A percentile compares a stretch with the other conserved stretches of the same genome.
These are phyloP conservation scores for Micractinium conductrix DNA, from an alignment of 139 green algal genomes.

Conservation along the genomic window DNA sequence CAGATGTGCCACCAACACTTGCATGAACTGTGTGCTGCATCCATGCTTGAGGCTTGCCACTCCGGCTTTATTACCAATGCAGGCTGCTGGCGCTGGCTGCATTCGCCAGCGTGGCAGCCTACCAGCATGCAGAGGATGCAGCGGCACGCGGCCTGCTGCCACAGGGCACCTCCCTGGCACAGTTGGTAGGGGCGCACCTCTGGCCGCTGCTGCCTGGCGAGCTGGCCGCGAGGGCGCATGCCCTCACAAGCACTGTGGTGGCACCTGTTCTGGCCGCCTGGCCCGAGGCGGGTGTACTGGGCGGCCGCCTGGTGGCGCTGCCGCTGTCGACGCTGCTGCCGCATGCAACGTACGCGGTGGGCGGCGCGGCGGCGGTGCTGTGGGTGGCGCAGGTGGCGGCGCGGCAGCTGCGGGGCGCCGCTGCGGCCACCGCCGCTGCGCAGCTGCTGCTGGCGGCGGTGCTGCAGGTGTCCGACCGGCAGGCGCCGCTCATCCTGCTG, in stretches of 20 bases:
- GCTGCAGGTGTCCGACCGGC: constrained; percentile 53
- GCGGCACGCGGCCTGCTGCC: not conserved
- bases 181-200: not conserved
- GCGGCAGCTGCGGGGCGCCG: not conserved
- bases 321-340: constrained; percentile 39
- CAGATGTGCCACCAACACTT: not conserved
- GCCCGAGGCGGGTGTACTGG: not conserved
- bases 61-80: not conserved
- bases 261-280: not conserved
- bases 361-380: not conserved
- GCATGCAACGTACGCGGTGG: constrained; percentile 18
- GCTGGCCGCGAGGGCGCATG: not conserved
- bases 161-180: not conserved
- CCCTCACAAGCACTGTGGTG: not conserved
- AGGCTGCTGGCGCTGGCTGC: not conserved
- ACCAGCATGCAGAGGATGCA: constrained; percentile 13
- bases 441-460: constrained; percentile 37
- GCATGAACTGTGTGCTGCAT: not conserved
- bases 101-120: constrained; percentile 12
- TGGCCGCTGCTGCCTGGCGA: not conserved
- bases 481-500: constrained; percentile 51
- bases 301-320: not conserved
- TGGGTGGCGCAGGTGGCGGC: constrained; percentile 1
- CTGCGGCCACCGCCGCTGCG: not conserved
- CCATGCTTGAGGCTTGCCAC: not conserved